Percentiles rank a stretch among this genome's conserved stretches.
phyloP scores from a whole-genome alignment of 768 basidiomycete species.

The Paxillus involutus region DNA sequence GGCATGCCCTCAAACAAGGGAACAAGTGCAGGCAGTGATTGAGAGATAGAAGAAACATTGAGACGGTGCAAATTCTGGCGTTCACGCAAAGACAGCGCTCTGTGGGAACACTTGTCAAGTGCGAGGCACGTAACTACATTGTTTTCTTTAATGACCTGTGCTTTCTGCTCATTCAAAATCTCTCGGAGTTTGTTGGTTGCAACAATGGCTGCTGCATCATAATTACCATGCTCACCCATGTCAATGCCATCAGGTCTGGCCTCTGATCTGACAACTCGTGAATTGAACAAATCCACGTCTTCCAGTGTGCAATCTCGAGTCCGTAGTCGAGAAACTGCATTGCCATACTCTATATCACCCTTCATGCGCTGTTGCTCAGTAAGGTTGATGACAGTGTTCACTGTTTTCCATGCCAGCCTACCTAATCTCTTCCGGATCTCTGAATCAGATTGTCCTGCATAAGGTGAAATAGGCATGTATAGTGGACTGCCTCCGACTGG shows the following conservation, averaged over 20 bases:
- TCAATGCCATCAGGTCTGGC: too few species aligned
- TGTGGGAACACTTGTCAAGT: neutral
- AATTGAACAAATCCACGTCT: neutral
- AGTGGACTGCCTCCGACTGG: constrained; percentile 29
- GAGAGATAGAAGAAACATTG: neutral
- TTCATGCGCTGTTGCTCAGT: too few species aligned
- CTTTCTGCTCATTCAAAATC: constrained; percentile 1
- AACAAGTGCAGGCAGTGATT: constrained; percentile 18
- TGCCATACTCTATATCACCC: too few species aligned
- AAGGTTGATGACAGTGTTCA: neutral
- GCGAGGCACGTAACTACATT: neutral
- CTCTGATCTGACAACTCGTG: neutral
- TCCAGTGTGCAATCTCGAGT: too few species aligned
- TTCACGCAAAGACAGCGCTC: neutral
- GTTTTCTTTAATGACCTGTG: neutral
- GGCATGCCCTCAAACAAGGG: constrained; percentile 31
- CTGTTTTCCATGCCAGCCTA: neutral
- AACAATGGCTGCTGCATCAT: neutral
- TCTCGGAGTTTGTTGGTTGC: neutral
- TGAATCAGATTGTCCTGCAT: neutral
- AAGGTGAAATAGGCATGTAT: constrained; percentile 20
- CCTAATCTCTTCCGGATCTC: neutral
- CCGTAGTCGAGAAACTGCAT: too few species aligned
- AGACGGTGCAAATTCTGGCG: neutral
- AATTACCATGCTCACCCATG: too few species aligned